Conservation (phyloP, 345 rosid genomes). For the Rubroshorea leprosula region DNA sequence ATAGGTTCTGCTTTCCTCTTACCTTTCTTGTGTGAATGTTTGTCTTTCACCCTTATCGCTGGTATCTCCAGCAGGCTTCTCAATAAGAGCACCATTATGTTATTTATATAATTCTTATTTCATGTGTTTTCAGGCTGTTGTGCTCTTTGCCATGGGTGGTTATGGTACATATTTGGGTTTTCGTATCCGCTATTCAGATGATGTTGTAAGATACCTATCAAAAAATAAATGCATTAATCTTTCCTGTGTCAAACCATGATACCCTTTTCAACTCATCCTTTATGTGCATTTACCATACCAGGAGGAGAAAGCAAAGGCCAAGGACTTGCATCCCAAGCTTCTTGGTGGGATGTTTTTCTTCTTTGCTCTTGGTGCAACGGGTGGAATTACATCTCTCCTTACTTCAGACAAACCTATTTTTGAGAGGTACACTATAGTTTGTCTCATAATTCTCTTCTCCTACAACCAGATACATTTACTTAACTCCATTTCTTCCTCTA, state of each 20-base stretch:
- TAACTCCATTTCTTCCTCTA: slow-evolving; percentile 14
- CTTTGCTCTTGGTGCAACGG: slow-evolving; percentile 91
- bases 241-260: not conserved
- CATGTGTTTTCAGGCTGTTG: slow-evolving; percentile 58
- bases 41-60: not conserved
- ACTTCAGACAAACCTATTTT: slow-evolving; percentile 81
- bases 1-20: slow-evolving; percentile 9
- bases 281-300: slow-evolving; percentile 11
- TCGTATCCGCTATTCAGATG: slow-evolving; percentile 64
- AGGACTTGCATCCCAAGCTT: slow-evolving; percentile 90
- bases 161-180: slow-evolving; percentile 91
- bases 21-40: not conserved
- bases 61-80: too few relatives aligned
- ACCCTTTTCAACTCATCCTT: not conserved
- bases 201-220: slow-evolving; percentile 45
- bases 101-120: slow-evolving; percentile 3
- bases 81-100: not conserved
- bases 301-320: slow-evolving; percentile 92
- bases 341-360: slow-evolving; percentile 92
- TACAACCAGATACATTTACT: not conserved
- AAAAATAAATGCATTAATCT: not conserved
- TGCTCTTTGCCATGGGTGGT: slow-evolving; percentile 97
- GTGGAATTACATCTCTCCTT: slow-evolving; percentile 77
- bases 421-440: slow-evolving; percentile 41
- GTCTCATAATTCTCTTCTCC: not conserved